Evolutionary conservation across 2,329 filamentous ascomycete species (phyloP).

Genomic region (Aspergillus sp.): DNA sequence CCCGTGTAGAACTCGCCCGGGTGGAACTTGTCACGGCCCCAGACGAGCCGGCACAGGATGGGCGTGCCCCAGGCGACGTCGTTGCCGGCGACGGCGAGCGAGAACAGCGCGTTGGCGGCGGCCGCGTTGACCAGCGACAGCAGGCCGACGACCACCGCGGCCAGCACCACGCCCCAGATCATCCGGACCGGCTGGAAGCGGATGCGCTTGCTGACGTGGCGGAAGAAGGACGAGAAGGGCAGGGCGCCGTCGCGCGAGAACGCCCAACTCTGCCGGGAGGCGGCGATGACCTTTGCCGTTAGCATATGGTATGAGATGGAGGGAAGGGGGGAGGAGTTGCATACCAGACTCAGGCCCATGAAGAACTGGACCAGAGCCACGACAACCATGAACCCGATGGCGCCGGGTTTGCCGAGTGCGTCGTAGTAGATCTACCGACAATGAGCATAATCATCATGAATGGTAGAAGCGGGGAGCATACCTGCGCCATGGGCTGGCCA

Average conservation of each 20-base stretch:
- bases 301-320: background rate
- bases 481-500: slow-evolving; percentile 59
- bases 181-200: slow-evolving; percentile 59
- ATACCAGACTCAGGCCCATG: slow-evolving; percentile 57
- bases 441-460: slow-evolving; percentile 32
- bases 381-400: slow-evolving; percentile 58
- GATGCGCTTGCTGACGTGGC: slow-evolving; percentile 54
- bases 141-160: slow-evolving; percentile 55
- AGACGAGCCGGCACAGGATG: slow-evolving; percentile 58
- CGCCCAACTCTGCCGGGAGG: slow-evolving; percentile 62
- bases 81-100: slow-evolving; percentile 55
- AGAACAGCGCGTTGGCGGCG: slow-evolving; percentile 60
- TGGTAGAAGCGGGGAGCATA: slow-evolving; percentile 51
- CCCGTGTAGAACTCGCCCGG: slow-evolving; percentile 63
- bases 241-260: slow-evolving; percentile 63
- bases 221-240: slow-evolving; percentile 59
- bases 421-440: slow-evolving; percentile 56
- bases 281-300: slow-evolving; percentile 49
- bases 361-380: slow-evolving; percentile 62
- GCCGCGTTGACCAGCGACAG: slow-evolving; percentile 59
- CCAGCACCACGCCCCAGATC: slow-evolving; percentile 53
- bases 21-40: slow-evolving; percentile 57
- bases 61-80: slow-evolving; percentile 61
- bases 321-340: background rate
- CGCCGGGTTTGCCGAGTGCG: slow-evolving; percentile 58